A percentile compares a stretch with the other conserved stretches of the same genome.
Evolutionary conservation across 805 yeast species (phyloP).

Genomic region (Starmerella etchellsii): DNA sequence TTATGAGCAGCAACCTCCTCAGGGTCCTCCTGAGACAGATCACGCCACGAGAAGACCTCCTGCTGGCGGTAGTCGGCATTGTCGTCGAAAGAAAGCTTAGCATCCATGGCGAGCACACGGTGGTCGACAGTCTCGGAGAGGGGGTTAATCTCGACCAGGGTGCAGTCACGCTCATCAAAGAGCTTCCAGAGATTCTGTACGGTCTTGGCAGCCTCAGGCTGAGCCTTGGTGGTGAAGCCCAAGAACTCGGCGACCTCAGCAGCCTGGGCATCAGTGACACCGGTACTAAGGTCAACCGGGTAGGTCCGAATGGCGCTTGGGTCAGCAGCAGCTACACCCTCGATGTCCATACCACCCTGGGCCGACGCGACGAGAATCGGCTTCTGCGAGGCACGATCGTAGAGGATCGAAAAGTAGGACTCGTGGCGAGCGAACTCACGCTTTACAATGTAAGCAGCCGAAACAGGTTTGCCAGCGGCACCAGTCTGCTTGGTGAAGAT

Average conservation of each 20-base stretch:
- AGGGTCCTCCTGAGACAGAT: conserved; percentile 92
- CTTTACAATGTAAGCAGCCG: conserved; percentile 92
- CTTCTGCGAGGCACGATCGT: conserved; percentile 83
- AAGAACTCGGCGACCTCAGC: conserved; percentile 60
- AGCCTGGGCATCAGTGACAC: conserved; percentile 71
- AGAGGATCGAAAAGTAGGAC: conserved; percentile 85
- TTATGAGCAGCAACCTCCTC: conserved; percentile 88
- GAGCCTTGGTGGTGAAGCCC: conserved; percentile 68
- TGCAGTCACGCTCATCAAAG: conserved; percentile 83
- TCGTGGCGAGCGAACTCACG: conserved; percentile 89
- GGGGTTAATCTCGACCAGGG: conserved; percentile 98
- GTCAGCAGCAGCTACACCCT: conserved; percentile 86
- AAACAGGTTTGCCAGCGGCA: conserved; percentile 89
- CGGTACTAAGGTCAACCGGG: conserved; percentile 61
- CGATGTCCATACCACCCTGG: conserved; percentile 99
- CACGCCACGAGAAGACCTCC: conserved; percentile 95
- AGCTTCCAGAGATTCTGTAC: conserved; percentile 79
- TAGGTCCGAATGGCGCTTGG: conserved; percentile 88
- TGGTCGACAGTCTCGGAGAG: conserved; percentile 83
- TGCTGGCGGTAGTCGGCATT: conserved; percentile 90
- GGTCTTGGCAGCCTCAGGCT: conserved; percentile 76
- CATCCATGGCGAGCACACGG: conserved; percentile 95
- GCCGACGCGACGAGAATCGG: conserved; percentile 92
- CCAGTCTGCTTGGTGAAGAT: conserved; percentile 97
- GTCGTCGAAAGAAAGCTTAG: conserved; percentile 96